These are phyloP conservation scores for Erodium moschatum DNA, from an alignment of 441 rosid genomes.

Conservation along the genomic window DNA sequence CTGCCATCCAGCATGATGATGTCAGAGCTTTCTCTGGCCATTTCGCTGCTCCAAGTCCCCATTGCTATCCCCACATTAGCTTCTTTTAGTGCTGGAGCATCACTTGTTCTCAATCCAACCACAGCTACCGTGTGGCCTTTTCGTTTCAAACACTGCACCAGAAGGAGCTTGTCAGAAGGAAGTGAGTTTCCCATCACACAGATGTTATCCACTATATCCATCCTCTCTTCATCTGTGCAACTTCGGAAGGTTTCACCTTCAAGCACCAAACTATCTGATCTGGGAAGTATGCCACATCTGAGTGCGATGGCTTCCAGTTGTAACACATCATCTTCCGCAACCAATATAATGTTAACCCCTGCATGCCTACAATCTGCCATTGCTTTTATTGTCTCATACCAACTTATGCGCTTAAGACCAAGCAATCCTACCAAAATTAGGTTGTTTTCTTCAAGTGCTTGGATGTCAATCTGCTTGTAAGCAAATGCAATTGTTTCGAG, in stretches of 20 bases:
- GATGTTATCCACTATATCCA: neutral
- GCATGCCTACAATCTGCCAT: neutral
- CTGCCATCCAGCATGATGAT: neutral
- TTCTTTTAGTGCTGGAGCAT: constrained; percentile 17
- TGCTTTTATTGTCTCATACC: neutral
- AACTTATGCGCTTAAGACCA: constrained; percentile 9
- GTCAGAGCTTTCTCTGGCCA: neutral
- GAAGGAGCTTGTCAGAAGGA: neutral
- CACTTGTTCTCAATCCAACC: constrained; percentile 14
- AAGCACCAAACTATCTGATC: neutral
- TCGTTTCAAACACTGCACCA: constrained; percentile 14
- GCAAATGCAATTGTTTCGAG: constrained; percentile 16
- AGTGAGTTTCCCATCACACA: constrained; percentile 10
- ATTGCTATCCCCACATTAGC: constrained; percentile 16
- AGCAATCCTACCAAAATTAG: constrained; percentile 13
- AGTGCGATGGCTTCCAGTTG: no score
- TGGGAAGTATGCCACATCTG: neutral
- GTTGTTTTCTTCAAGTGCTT: neutral
- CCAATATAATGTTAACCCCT: no score
- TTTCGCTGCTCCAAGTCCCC: neutral
- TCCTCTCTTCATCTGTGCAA: no score
- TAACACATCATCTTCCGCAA: no score
- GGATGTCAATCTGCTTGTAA: constrained; percentile 9
- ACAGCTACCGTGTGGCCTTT: constrained; percentile 16
- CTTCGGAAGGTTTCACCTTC: constrained; percentile 9